A percentile compares a stretch with the other conserved stretches of the same genome.
phyloP scores from a whole-genome alignment of 345 rosid genomes.

The Raphanus raphanistrum region DNA sequence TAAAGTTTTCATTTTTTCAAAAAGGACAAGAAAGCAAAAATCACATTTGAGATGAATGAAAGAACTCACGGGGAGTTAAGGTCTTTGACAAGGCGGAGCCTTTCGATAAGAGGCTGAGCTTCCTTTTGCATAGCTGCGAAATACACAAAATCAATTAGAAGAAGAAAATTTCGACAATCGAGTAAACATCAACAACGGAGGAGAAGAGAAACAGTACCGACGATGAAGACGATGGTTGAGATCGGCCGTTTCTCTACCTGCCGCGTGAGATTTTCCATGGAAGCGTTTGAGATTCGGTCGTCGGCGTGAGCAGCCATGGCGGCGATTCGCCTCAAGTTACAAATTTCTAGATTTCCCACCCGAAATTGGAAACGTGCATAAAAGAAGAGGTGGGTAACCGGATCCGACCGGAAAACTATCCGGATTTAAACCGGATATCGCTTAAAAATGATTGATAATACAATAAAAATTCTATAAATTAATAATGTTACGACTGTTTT shows the following conservation, averaged over 20 bases:
- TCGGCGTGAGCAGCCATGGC: slow-evolving; percentile 56
- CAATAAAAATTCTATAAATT: too few relatives aligned
- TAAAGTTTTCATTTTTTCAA: neutral
- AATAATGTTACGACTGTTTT: too few relatives aligned
- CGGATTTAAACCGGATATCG: neutral
- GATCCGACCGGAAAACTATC: slow-evolving; percentile 5
- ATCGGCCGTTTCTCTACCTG: slow-evolving; percentile 44
- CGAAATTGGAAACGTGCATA: slow-evolving; percentile 2
- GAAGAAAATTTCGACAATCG: neutral
- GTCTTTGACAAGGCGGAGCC: slow-evolving; percentile 59
- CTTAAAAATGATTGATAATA: too few relatives aligned
- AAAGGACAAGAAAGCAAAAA: neutral
- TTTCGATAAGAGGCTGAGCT: slow-evolving; percentile 77
- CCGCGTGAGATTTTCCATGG: slow-evolving; percentile 39
- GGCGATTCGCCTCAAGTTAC: slow-evolving; percentile 8
- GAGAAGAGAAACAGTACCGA: slow-evolving; percentile 47
- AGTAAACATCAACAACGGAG: neutral
- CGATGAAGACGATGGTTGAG: slow-evolving; percentile 58
- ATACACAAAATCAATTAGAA: neutral
- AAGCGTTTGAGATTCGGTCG: slow-evolving; percentile 46
- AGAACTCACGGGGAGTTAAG: slow-evolving; percentile 52
- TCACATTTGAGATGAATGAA: slow-evolving; percentile 6
- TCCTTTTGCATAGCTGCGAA: slow-evolving; percentile 83
- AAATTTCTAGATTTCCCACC: slow-evolving; percentile 11
- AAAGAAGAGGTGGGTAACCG: neutral